Percentiles rank a stretch among this genome's conserved stretches.
These are phyloP conservation scores for Aureobasidium sp. DNA, from an alignment of 2,329 filamentous ascomycete genomes.

Conservation along the genomic window DNA sequence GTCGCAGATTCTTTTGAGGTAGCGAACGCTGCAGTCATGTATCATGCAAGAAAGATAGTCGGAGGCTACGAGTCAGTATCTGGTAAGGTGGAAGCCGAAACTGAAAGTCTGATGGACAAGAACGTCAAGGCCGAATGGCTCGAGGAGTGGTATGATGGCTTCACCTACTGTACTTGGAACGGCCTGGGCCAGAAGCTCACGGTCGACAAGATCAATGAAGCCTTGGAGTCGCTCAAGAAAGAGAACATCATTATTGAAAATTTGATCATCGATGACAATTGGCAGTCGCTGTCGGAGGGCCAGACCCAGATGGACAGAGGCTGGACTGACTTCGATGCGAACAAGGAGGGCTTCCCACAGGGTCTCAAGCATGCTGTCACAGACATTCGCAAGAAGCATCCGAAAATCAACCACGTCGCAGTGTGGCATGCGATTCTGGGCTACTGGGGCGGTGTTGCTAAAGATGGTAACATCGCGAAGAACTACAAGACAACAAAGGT, in stretches of 20 bases:
- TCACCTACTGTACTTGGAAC: conserved; percentile 98
- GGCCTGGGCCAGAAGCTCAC: conserved; percentile 75
- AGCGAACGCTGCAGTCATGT: conserved; percentile 73
- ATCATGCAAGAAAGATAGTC: conserved; percentile 68
- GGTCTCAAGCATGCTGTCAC: conserved; percentile 66
- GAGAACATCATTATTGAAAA: conserved; percentile 70
- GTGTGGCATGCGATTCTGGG: conserved; percentile 89
- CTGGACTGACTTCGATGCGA: conserved; percentile 82
- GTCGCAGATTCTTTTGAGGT: conserved; percentile 65
- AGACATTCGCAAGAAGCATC: conserved; percentile 58
- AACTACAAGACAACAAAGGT: conserved; percentile 66
- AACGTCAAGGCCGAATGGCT: conserved; percentile 58
- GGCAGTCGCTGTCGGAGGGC: conserved; percentile 66
- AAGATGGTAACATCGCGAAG: conserved; percentile 62
- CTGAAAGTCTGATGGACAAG: conserved; percentile 38
- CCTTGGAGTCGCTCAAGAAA: conserved; percentile 61
- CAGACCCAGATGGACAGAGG: conserved; percentile 44
- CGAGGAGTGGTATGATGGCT: conserved; percentile 82
- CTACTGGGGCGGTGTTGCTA: conserved; percentile 86
- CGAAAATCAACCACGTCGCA: conserved; percentile 70
- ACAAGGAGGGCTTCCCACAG: conserved; percentile 65
- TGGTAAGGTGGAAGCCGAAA: conserved; percentile 38
- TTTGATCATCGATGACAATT: conserved; percentile 94
- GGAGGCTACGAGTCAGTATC: conserved; percentile 34
- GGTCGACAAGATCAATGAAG: conserved; percentile 68